phyloP scores from a whole-genome alignment of 768 basidiomycete genomes.

The Boletus speciosus region DNA sequence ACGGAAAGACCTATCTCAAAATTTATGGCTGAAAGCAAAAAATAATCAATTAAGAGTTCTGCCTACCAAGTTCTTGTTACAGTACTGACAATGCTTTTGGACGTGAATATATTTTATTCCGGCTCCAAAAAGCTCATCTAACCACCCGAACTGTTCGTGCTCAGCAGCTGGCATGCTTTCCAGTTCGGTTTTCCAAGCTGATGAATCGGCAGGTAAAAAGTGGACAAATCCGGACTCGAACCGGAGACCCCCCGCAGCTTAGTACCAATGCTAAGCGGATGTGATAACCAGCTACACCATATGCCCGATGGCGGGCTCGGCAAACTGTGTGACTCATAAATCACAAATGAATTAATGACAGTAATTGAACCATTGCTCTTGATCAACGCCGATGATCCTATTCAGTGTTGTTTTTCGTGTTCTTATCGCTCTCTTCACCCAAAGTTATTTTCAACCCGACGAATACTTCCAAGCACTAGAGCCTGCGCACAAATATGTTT shows the following conservation, averaged over 20 bases:
- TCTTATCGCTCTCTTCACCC: conserved; percentile 61
- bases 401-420: conserved; percentile 52
- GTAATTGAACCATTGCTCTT: neutral
- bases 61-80: neutral
- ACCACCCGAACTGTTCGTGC: neutral
- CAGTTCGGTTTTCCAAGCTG: neutral
- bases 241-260: conserved; percentile 37
- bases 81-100: neutral
- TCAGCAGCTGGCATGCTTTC: neutral
- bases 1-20: conserved; percentile 25
- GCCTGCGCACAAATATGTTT: conserved; percentile 83
- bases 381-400: conserved; percentile 8
- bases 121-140: neutral
- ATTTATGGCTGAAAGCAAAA: conserved; percentile 34
- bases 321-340: neutral
- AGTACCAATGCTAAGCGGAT: conserved; percentile 37
- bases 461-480: conserved; percentile 96
- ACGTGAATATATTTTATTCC: neutral
- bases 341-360: neutral
- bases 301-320: conserved; percentile 21
- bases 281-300: conserved; percentile 42
- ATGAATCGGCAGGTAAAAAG: conserved; percentile 11
- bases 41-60: neutral
- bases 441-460: conserved; percentile 94
- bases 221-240: conserved; percentile 41